phyloP scores from a whole-genome alignment of 176 grass and related monocot species.

The Aegilops bicornis region DNA sequence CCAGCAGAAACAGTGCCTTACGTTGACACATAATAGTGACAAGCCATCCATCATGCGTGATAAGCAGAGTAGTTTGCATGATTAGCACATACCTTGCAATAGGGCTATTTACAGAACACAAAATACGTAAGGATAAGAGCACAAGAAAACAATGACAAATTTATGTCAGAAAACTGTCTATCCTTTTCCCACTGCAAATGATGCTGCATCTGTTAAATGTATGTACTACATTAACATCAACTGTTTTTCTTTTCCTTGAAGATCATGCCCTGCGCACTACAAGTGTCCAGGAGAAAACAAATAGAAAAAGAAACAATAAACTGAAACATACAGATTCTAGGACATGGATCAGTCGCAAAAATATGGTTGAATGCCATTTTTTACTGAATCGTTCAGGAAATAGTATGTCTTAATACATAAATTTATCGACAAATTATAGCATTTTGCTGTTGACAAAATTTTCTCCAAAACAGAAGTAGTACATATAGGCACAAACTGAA shows the following conservation, averaged over 20 bases:
- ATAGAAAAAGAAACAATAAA: background rate
- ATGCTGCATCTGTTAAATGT: background rate
- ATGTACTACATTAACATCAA: background rate
- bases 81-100: background rate
- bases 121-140: background rate
- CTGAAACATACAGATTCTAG: background rate
- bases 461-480: constrained; percentile 19
- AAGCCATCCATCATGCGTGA: background rate
- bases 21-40: background rate
- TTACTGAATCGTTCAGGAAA: constrained; percentile 11
- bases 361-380: background rate
- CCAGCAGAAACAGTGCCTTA: background rate
- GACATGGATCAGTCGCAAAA: background rate
- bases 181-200: background rate
- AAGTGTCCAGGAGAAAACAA: background rate
- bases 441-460: constrained; percentile 15
- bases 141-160: background rate
- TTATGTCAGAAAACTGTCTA: background rate
- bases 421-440: constrained; percentile 3
- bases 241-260: background rate
- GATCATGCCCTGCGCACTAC: background rate
- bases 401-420: background rate
- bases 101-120: background rate
- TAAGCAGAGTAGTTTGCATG: constrained; percentile 9
- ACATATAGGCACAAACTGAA: constrained; percentile 20